Evolutionary conservation across 306 rosid genomes (phyloP).

Genomic region (Quercus bicolor): DNA sequence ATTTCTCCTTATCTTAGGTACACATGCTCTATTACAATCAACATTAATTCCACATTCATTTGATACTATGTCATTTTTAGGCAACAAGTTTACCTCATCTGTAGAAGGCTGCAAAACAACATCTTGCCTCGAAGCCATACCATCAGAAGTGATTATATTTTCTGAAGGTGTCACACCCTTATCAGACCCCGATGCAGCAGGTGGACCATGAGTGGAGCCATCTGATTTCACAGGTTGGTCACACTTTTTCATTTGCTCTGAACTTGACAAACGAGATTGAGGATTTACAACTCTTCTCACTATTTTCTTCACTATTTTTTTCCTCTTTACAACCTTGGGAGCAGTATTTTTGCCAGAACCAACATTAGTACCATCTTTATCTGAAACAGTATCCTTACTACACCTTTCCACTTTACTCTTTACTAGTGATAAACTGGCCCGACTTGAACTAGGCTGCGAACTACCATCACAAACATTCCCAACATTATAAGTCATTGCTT

Average conservation of each 20-base stretch:
- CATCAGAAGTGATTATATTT: constrained; percentile 26
- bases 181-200: constrained; percentile 24
- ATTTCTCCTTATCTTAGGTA: constrained; percentile 29
- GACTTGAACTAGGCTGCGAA: constrained; percentile 27
- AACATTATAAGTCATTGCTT: background rate
- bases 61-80: constrained; percentile 30
- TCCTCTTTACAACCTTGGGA: constrained; percentile 53
- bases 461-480: constrained; percentile 23
- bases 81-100: constrained; percentile 22
- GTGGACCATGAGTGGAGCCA: constrained; percentile 12
- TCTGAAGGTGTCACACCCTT: constrained; percentile 26
- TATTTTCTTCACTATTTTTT: constrained; percentile 57
- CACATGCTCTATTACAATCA: constrained; percentile 28
- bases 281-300: constrained; percentile 54
- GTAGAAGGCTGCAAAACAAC: constrained; percentile 17
- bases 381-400: constrained; percentile 16
- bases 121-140: constrained; percentile 22
- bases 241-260: constrained; percentile 17
- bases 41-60: constrained; percentile 33
- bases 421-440: constrained; percentile 12
- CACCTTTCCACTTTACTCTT: constrained; percentile 28
- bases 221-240: constrained; percentile 26
- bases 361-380: constrained; percentile 13
- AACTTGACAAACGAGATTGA: constrained; percentile 23
- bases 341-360: constrained; percentile 28